Evolutionary conservation across 108 stramenopile species (phyloP), one percentile per base, ranked within the genome.

Genomic region (Ochromonas danica): DNA sequence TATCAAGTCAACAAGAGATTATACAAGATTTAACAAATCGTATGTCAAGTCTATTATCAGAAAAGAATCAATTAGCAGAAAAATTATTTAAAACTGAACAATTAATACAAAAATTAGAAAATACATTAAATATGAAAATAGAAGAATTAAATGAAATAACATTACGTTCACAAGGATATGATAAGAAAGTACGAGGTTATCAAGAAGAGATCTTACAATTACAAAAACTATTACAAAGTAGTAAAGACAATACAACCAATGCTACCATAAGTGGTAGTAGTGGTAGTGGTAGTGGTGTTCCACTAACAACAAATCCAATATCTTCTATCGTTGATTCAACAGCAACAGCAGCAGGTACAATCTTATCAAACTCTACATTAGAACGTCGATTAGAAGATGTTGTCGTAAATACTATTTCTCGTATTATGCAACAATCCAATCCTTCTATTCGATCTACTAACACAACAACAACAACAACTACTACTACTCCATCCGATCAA

Each of bases 121-220:
- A 51, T 14, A 51, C 45, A 51, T 14, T 14, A 14, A 14, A 51
- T 51, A 51, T 14, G n/a, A n/a, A n/a, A n/a, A n/a, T 14, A 51
- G 45, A 51, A 51, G 45, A 51, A 51, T 51, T 14, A 14, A 22
- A 51, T 51, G 22, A 51, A 14, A 25, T 14, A 67, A 67, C 17
- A 25, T 6, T 14, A 67, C 3, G 10, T 10, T 35, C 63, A 6
- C 14, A 28, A 36, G 31, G 3, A 36, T 14, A 67, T 6, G 63
- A 67, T 36, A 67, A 67, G 63, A 67, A 67, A 36, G 25, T 67
- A 35, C 17, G 63, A 28, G 63, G 63, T 36, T 67, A 35, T 36
- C 63, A 36, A 28, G 63, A 67, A 36, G 63, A 67, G 31, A 6
- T 67, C 3, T 10, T 67, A 10, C 17, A 67, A 6, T 6, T 67